Base-by-base conservation (phyloP, 192 early-diverging fungal genomes). In the Cladochytrium replicatum region DNA sequence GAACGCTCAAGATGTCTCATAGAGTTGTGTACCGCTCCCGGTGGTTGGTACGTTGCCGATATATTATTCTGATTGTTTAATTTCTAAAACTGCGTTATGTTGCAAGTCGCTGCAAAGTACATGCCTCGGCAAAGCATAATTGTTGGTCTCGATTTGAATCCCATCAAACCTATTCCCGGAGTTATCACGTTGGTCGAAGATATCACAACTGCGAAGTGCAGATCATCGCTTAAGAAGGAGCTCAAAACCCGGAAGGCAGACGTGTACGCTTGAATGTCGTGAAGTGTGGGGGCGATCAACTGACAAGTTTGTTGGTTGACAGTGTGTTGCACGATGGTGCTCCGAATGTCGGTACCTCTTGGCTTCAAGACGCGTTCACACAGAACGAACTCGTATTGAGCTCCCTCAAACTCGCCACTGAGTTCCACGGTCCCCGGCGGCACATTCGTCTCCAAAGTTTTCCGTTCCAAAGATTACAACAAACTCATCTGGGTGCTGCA, bases 391-490 rank as follows among this genome's bases (percentile, higher is more conserved):
- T 99, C 30, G 85, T 87, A 48, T 67, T 99, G 55, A 85, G 87
- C 54, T 83, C 95, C 8, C 61, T 94, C 30, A 92, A 93, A 68
- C 80, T 99, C 22, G 93, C 95, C 1, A 84, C 86, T 0, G 90
- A 93, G 64, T 99, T 96, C 50, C 63, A 96, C 57, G n/a, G 63
- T 68, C 43, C 83, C 87, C 51, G 92, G 91, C 45, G 95, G 94
- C 8, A 83, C 77, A 5, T 99, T 99, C 72, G 89, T 99, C 22
- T 93, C 93, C 61, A 99, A 99, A 72, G 84, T 99, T 23, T 99
- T 99, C 71, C 77, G 95, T 49, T 96, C 92, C 54, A 91, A 93
- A 71, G 95, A 99, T 79, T 99, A 99, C 81, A 96, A 96, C 75
- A 93, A 91, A 54, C 72, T 99, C 29, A 79, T 99, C 46, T 99